Conservation (phyloP, 192 early-diverging fungal species). For the Coemansia sp. region DNA sequence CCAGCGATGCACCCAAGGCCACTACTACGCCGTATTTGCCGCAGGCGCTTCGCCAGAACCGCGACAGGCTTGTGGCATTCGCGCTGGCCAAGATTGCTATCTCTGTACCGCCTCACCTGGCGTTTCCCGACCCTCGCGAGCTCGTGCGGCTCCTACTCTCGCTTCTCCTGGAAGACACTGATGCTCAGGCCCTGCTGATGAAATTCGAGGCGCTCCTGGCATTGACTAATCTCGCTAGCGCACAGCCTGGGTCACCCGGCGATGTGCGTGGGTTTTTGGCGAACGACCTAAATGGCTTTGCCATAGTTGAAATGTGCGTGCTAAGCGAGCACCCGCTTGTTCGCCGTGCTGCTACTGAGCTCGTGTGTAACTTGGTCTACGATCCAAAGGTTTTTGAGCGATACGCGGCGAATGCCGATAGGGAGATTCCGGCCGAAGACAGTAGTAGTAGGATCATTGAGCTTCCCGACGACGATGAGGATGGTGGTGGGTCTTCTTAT, state of each 20-base stretch:
- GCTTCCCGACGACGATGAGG: constrained; percentile 22
- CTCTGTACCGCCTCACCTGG: constrained; percentile 82
- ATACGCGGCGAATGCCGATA: constrained; percentile 57
- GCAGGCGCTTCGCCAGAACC: constrained; percentile 29
- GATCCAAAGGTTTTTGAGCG: constrained; percentile 73
- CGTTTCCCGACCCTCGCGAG: constrained; percentile 73
- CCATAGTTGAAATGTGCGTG: constrained; percentile 72
- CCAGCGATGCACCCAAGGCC: constrained; percentile 29
- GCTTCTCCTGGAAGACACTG: constrained; percentile 31
- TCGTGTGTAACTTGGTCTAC: constrained; percentile 92
- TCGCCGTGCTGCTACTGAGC: constrained; percentile 84
- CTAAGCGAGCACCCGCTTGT: constrained; percentile 79
- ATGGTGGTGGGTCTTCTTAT: constrained; percentile 37
- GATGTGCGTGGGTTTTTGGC: constrained; percentile 63
- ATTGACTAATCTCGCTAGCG: constrained; percentile 85
- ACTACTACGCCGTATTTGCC: constrained; percentile 15
- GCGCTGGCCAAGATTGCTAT: constrained; percentile 93
- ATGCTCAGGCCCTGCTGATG: constrained; percentile 58
- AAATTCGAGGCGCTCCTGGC: constrained; percentile 93
- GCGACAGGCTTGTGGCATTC: constrained; percentile 62
- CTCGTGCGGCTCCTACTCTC: constrained; percentile 68
- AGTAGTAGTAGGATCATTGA: constrained; percentile 30
- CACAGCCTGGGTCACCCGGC: constrained; percentile 52
- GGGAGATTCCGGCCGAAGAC: constrained; percentile 1
- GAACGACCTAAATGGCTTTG: constrained; percentile 60